Base-by-base conservation (phyloP, 208 protist genomes). In the Porcisia hertigi region DNA sequence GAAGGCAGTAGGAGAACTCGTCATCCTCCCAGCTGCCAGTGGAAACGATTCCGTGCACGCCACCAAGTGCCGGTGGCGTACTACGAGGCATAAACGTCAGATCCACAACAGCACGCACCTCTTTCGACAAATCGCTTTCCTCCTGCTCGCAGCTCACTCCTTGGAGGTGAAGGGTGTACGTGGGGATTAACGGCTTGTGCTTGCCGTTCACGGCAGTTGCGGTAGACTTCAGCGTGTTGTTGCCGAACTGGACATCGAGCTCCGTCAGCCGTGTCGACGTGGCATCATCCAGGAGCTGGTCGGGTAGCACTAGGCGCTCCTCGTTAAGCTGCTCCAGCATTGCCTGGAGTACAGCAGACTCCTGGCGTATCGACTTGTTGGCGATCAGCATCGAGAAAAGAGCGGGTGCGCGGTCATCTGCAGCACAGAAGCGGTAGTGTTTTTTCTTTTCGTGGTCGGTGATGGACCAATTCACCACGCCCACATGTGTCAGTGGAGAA, bases 391-490 rank as follows among this genome's bases (percentile, higher is more conserved):
- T 82, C 65, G 81, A 76, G 36, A 85, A 58, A 7, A 91, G 69
- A 36, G 84, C 69, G 0, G 89, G 86, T 20, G 85, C 70, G 30
- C 85, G 82, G 25, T 81, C 63, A 69, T 91, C 89, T 3, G 85
- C 41, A n/a, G 81, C 71, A 70, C 80, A 84, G 77, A 91, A 93
- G 3, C 87, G 86, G 63, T 90, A 91, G 65, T 88, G 88, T 67
- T 84, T 82, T 30, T 80, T 73, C n/a, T 70, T 65, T 23, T 83
- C 69, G 71, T 89, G 78, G 73, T 91, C 89, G 6, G 85, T 80
- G 62, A 93, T 79, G 20, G 83, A 84, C 89, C 89, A 93, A 9
- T 84, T 80, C 36, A 93, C 69, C 6, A 72, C 75, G 16, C 55
- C 72, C 9, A 74, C 79, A 59, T 82, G 75, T 0, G 73, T 84